These are phyloP conservation scores for Vaccinium macrocarpon DNA, from an alignment of 148 eudicot genomes.

Conservation along the genomic window DNA sequence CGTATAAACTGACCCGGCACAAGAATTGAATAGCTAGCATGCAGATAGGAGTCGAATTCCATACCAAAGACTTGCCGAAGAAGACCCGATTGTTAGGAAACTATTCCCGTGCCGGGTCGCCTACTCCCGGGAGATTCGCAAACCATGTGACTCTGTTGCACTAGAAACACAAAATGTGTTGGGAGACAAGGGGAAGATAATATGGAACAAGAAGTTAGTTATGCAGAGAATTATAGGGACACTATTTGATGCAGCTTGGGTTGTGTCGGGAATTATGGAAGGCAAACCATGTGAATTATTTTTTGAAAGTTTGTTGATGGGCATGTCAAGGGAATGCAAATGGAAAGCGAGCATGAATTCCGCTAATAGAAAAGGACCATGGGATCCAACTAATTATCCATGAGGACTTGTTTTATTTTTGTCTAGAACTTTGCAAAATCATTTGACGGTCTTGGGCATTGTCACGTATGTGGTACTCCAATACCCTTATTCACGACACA, in stretches of 20 bases:
- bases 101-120: background rate
- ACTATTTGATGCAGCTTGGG: background rate
- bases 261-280: background rate
- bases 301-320: background rate
- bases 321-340: background rate
- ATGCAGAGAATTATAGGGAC: background rate
- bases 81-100: background rate
- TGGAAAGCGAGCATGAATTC: background rate
- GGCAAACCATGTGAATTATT: background rate
- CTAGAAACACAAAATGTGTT: background rate
- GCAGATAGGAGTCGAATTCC: too few relatives aligned
- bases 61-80: too few relatives aligned
- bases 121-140: background rate
- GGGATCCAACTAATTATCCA: background rate
- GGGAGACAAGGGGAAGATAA: background rate
- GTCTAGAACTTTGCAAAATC: background rate
- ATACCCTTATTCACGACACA: too few relatives aligned
- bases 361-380: background rate
- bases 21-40: too few relatives aligned
- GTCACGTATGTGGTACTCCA: too few relatives aligned
- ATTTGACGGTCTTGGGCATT: too few relatives aligned
- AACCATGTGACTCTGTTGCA: background rate
- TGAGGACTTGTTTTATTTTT: background rate
- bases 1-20: too few relatives aligned
- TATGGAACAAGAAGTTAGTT: background rate